Percentiles rank a stretch among this genome's conserved stretches.
These are phyloP conservation scores for Mycena amicta DNA, from an alignment of 768 basidiomycete species.

Conservation along the genomic window DNA sequence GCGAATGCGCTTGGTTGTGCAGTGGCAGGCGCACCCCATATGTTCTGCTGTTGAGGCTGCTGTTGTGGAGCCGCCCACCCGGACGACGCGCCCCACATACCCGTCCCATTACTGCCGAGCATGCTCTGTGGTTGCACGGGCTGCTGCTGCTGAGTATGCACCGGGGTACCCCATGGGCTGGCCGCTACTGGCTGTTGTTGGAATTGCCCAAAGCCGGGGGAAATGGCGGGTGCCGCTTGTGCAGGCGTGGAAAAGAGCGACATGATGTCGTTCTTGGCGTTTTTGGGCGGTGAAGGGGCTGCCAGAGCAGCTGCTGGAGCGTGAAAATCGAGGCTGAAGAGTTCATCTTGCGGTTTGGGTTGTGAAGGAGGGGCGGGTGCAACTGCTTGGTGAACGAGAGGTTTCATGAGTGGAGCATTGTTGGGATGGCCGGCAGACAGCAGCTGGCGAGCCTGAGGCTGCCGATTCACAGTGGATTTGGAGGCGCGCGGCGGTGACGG, in stretches of 20 bases:
- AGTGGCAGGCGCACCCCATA: constrained; percentile 38
- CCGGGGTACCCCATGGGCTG: constrained; percentile 34
- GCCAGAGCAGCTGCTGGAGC: constrained; percentile 46
- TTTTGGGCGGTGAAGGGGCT: constrained; percentile 47
- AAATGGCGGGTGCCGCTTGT: constrained; percentile 34
- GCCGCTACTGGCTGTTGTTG: constrained; percentile 24
- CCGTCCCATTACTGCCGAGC: constrained; percentile 55
- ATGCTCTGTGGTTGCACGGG: constrained; percentile 56
- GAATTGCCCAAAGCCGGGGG: constrained; percentile 41
- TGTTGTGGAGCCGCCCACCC: constrained; percentile 55
- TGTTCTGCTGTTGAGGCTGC: constrained; percentile 36
- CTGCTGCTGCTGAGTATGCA: constrained; percentile 31
- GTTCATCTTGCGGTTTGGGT: constrained; percentile 52
- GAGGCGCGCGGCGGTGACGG: constrained; percentile 35
- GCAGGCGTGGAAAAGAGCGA: constrained; percentile 69
- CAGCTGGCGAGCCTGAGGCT: constrained; percentile 58
- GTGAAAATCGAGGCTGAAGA: constrained; percentile 89
- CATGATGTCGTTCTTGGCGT: constrained; percentile 83
- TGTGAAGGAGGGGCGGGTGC: constrained; percentile 33
- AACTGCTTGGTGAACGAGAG: constrained; percentile 24
- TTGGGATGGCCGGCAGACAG: constrained; percentile 46
- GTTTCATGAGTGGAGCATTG: constrained; percentile 17
- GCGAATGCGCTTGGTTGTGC: constrained; percentile 39
- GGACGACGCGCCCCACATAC: constrained; percentile 68
- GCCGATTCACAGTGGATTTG: constrained; percentile 35